Percentiles rank a stretch among this genome's conserved stretches.
phyloP scores from a whole-genome alignment of 805 yeast species.

The Saccharomycopsis vini region DNA sequence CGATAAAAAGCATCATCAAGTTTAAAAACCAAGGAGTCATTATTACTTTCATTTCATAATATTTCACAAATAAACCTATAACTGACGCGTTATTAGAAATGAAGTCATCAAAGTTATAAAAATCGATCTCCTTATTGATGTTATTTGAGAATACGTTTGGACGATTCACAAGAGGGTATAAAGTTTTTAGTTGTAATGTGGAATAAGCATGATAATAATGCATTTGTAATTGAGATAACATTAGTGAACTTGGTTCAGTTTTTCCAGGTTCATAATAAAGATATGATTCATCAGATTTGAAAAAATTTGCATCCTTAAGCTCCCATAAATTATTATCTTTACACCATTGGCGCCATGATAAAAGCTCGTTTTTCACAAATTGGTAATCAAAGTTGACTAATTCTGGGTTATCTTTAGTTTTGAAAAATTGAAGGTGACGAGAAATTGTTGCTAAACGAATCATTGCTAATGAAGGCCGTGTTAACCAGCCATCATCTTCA shows the following conservation, averaged over 20 bases:
- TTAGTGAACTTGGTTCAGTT: background rate
- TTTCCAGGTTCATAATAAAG: background rate
- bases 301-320: background rate
- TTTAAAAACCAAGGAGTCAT: slow-evolving; percentile 45
- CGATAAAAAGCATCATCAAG: slow-evolving; percentile 36
- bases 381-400: slow-evolving; percentile 4
- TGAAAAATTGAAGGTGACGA: slow-evolving; percentile 26
- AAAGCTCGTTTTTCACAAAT: slow-evolving; percentile 18
- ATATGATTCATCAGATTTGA: background rate
- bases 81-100: background rate
- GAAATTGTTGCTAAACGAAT: slow-evolving; percentile 35
- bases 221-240: background rate
- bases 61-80: background rate
- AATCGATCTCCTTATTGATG: background rate
- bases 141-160: background rate
- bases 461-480: slow-evolving; percentile 38
- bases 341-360: slow-evolving; percentile 20
- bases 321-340: slow-evolving; percentile 2
- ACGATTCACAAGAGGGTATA: background rate
- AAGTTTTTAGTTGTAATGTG: background rate
- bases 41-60: background rate
- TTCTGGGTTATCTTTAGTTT: slow-evolving; percentile 13
- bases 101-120: background rate
- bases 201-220: slow-evolving; percentile 4
- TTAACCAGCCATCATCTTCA: slow-evolving; percentile 40